Evolutionary conservation across 176 grass and related monocot genomes (phyloP).

Genomic region (Cocos nucifera): DNA sequence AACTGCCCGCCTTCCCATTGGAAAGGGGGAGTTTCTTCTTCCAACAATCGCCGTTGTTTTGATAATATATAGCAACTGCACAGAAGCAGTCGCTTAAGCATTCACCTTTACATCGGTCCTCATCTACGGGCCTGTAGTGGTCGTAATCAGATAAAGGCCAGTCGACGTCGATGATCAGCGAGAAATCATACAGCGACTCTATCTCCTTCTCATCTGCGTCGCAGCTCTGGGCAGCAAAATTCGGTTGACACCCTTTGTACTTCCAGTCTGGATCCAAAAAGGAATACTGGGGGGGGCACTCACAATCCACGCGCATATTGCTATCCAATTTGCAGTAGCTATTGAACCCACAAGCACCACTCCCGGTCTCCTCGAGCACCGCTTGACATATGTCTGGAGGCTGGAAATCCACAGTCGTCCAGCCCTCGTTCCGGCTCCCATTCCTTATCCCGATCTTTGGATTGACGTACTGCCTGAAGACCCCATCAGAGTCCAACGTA

Average conservation of each 20-base stretch:
- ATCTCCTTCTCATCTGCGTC: not conserved
- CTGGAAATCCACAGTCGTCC: not conserved
- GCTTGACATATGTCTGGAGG: not conserved
- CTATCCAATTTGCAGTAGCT: slow-evolving; percentile 26
- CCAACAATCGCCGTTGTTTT: slow-evolving; percentile 5
- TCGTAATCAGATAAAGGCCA: slow-evolving; percentile 27
- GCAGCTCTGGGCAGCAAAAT: slow-evolving; percentile 5
- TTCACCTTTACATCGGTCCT: not conserved
- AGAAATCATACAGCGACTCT: slow-evolving; percentile 8
- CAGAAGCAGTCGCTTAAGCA: slow-evolving; percentile 34
- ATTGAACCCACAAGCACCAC: slow-evolving; percentile 39
- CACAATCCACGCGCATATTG: slow-evolving; percentile 10
- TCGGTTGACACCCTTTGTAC: slow-evolving; percentile 35
- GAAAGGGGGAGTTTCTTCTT: slow-evolving; percentile 30
- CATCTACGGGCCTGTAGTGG: not conserved
- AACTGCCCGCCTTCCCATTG: slow-evolving; percentile 10
- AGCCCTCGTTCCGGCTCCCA: not conserved
- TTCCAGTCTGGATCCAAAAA: slow-evolving; percentile 12
- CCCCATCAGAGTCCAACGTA: slow-evolving; percentile 32
- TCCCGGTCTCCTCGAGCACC: not conserved
- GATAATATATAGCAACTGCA: slow-evolving; percentile 9
- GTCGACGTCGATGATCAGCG: not conserved
- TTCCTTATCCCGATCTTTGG: slow-evolving; percentile 3
- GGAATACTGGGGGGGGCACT: slow-evolving; percentile 29
- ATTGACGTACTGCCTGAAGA: slow-evolving; percentile 28